A percentile compares a stretch with the other conserved stretches of the same genome.
These are phyloP conservation scores for Linaria vulgaris DNA, from an alignment of 257 asterid species.

Conservation along the genomic window DNA sequence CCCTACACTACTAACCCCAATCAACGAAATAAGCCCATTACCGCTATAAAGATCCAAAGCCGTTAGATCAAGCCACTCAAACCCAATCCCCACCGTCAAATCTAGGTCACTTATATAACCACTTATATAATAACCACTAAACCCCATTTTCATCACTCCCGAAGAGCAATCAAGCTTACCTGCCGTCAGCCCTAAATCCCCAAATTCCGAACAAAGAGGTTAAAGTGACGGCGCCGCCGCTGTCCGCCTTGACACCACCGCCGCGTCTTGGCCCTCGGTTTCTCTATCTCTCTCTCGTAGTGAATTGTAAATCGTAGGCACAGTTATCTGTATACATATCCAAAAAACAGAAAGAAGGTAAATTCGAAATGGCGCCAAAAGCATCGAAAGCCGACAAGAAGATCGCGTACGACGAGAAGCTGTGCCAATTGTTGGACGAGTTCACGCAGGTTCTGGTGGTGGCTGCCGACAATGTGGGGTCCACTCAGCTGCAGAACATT, in stretches of 20 bases:
- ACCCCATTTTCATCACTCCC: neutral
- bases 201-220: conserved; percentile 52
- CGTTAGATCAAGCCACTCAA: neutral
- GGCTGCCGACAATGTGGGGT: conserved; percentile 85
- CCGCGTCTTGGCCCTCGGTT: conserved; percentile 81
- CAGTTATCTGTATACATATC: neutral
- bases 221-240: conserved; percentile 74
- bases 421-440: conserved; percentile 77
- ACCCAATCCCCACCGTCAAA: conserved; percentile 35
- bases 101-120: conserved; percentile 33
- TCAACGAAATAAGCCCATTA: neutral
- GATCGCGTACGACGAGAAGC: conserved; percentile 69
- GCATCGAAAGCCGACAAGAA: conserved; percentile 77
- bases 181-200: neutral
- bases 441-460: conserved; percentile 71
- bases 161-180: conserved; percentile 27
- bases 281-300: conserved; percentile 36
- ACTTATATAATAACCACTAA: conserved; percentile 13
- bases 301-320: conserved; percentile 2
- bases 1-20: too few species aligned
- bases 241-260: conserved; percentile 77
- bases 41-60: neutral
- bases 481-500: conserved; percentile 81
- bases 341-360: too few species aligned
- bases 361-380: conserved; percentile 55